Conservation (phyloP, 140 eudicot species). For the Cichorium intybus region DNA sequence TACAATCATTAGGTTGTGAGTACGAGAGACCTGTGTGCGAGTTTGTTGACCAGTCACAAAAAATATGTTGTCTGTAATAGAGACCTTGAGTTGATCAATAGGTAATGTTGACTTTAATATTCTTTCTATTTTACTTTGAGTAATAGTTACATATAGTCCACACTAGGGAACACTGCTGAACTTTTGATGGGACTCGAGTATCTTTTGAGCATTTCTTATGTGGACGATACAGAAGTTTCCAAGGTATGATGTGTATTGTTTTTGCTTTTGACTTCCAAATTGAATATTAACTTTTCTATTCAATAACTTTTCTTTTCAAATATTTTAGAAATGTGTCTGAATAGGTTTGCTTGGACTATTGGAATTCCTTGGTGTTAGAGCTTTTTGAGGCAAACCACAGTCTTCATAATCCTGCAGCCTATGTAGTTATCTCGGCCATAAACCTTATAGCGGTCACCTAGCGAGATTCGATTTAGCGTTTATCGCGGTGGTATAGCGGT, state of each 20-base stretch:
- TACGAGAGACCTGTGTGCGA: background rate
- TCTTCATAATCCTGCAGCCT: slow-evolving; percentile 79
- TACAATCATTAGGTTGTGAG: background rate
- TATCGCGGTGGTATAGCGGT: no score
- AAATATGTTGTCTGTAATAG: background rate
- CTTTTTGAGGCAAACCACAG: slow-evolving; percentile 90
- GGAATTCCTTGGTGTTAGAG: slow-evolving; percentile 86
- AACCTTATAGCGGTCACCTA: no score
- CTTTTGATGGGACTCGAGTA: slow-evolving; percentile 87
- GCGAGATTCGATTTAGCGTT: no score
- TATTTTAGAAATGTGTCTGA: background rate
- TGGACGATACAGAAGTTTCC: slow-evolving; percentile 97
- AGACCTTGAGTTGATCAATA: slow-evolving; percentile 32
- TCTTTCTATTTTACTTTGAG: background rate
- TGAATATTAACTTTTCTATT: background rate
- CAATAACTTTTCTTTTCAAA: no score
- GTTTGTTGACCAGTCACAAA: background rate
- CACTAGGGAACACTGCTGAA: slow-evolving; percentile 73
- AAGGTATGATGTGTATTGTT: slow-evolving; percentile 52
- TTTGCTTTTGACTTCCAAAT: background rate
- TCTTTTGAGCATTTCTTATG: slow-evolving; percentile 84
- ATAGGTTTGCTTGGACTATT: slow-evolving; percentile 98
- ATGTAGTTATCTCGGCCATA: no score
- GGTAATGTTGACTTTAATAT: slow-evolving; percentile 33
- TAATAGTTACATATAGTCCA: slow-evolving; percentile 12